Evolutionary conservation across 106 monocot genomes (phyloP), one percentile per base, ranked within the genome.

Genomic region (Dendrobium officinale): DNA sequence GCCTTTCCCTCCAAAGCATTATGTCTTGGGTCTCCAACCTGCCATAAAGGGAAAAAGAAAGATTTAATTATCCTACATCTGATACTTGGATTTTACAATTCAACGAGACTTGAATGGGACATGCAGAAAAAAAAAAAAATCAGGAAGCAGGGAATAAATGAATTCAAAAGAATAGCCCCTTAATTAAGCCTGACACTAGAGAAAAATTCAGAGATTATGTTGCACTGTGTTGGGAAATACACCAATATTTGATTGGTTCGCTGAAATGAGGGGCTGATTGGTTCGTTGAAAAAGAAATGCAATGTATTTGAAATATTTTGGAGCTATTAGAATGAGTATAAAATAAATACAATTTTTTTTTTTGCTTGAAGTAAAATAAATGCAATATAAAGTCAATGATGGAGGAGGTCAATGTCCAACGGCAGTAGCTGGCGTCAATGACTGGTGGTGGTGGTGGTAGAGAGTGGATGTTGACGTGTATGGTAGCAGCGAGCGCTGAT

Each of bases 1-100:
- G 72, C 44, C 80, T 99, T 99, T 81, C 95, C 98, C 70, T 81
- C 88, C 64, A 82, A 55, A 33, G 20, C 42, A 42, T 43, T 74
- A 74, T 11, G n/a, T 18, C 5, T 74, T 17, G 9, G n/a, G 42
- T 44, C 44, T 74, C 42, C 74, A 74, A 42, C 74, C 76, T 76
- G 76, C 19, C 37, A 37, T 37, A 42, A 37, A 47, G 6, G n/a
- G n/a, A 75, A 44, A 75, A 42, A 42, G 61, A 68, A 13, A 68
- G 70, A 70, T 29, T 61, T 13, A 64, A 70, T n/a, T 70, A 16
- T 70, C 70, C 70, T 13, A 37, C 33, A 70, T 4, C 33, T 13
- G 70, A 29, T 37, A 37, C 9, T 70, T 70, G 37, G 37, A 33
- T 70, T 70, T 70, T 37, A 37, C 24, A 70, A 37, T 16, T 70